Percentiles rank a stretch among this genome's conserved stretches.
Conservation (phyloP, 164 flowering plant species). For the Magnolia officinalis region DNA sequence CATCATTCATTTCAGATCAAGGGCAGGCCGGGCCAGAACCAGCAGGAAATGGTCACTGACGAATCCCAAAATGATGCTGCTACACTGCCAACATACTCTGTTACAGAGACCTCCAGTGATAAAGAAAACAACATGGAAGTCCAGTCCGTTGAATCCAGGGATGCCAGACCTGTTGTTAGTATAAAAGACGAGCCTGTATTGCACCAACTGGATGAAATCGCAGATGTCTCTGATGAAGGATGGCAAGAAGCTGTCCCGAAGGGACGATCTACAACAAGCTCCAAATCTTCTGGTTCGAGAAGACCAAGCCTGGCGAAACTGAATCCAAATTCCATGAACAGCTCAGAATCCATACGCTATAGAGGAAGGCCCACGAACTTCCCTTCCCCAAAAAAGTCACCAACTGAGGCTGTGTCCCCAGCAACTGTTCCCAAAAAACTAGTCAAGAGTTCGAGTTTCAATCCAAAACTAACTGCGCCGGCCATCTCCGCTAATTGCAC, state of each 20-base stretch:
- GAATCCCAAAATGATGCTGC: constrained; percentile 15
- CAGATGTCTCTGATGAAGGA: constrained; percentile 62
- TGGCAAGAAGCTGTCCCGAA: constrained; percentile 89
- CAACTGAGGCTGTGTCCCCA: constrained; percentile 21
- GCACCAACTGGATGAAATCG: constrained; percentile 30
- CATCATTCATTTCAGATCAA: constrained; percentile 46
- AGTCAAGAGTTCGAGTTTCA: constrained; percentile 22
- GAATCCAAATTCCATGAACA: constrained; percentile 27
- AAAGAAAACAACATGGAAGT: constrained; percentile 62
- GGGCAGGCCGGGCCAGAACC: constrained; percentile 29
- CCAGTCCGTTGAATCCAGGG: constrained; percentile 26
- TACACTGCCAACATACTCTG: constrained; percentile 29
- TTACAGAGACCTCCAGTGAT: constrained; percentile 46
- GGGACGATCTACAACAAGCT: constrained; percentile 38
- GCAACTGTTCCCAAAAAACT: constrained; percentile 31
- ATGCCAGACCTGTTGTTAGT: constrained; percentile 34
- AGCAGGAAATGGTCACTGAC: constrained; percentile 21
- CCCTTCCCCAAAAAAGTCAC: constrained; percentile 20
- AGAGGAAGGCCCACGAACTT: constrained; percentile 23
- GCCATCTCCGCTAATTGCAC: constrained; percentile 20
- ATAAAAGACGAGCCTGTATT: constrained; percentile 22
- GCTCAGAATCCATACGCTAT: constrained; percentile 23
- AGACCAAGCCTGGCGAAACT: constrained; percentile 46
- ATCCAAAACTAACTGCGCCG: constrained; percentile 29
- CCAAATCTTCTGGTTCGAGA: constrained; percentile 37